Conservation (phyloP, 768 basidiomycete genomes). For the Roridomyces roridus region DNA sequence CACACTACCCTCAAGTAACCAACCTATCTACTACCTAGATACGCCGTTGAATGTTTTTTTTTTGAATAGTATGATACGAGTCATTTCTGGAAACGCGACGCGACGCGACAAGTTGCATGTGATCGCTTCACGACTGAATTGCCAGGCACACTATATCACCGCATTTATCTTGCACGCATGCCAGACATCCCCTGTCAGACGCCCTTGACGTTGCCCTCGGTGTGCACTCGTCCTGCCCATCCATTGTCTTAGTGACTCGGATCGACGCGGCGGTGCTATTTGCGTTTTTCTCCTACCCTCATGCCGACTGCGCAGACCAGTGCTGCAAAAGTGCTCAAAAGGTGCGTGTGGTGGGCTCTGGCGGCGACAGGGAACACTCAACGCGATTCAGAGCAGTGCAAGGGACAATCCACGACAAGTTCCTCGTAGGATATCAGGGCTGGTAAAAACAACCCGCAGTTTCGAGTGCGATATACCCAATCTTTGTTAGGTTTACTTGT, state of each 20-base stretch:
- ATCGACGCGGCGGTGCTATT: background rate
- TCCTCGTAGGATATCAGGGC: constrained; percentile 87
- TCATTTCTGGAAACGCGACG: too few relatives aligned
- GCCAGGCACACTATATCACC: too few relatives aligned
- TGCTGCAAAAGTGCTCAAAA: constrained; percentile 45
- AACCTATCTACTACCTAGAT: too few relatives aligned
- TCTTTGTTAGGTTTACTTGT: constrained; percentile 68
- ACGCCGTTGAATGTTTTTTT: too few relatives aligned
- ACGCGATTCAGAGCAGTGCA: constrained; percentile 61
- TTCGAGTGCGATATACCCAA: background rate
- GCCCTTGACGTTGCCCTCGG: too few relatives aligned
- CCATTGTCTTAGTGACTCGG: background rate
- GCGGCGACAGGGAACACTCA: constrained; percentile 1
- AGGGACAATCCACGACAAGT: constrained; percentile 82
- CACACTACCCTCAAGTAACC: too few relatives aligned
- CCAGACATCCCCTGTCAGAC: background rate
- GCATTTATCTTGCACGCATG: too few relatives aligned
- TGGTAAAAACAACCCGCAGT: constrained; percentile 63
- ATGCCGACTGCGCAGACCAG: constrained; percentile 11
- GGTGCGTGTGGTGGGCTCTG: constrained; percentile 35
- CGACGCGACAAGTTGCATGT: too few relatives aligned
- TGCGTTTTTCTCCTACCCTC: background rate
- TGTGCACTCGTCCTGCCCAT: background rate
- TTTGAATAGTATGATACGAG: too few relatives aligned
- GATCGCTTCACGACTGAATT: too few relatives aligned